Evolutionary conservation across 805 yeast genomes (phyloP), one percentile per base, ranked within the genome.

Genomic region (Zygosaccharomyces lentus): DNA sequence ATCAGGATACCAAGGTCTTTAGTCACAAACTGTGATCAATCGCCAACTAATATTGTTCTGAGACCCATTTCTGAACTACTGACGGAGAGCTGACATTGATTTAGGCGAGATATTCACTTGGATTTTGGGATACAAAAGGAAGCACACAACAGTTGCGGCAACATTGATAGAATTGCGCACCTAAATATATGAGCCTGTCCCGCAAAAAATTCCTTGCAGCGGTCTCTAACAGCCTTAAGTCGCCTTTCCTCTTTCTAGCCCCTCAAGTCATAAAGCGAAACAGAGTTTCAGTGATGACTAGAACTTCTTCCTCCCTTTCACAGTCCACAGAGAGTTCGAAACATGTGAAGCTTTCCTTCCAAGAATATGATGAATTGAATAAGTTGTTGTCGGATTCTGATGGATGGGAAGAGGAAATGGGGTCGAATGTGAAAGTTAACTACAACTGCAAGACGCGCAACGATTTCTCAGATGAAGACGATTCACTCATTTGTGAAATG

Each of bases 321-420:
- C 44, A 44, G 30, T 26, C 23, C 12, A 19, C 34, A 27, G 36
- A 38, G 8, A 34, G 34, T 6, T 26, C 45, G 6, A 45, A 45
- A 24, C 12, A 32, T 30, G 15, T 19, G 13, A 23, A 29, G 32
- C 35, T 45, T 16, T 16, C 47, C 15, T 27, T 15, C 23, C 39
- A 44, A 24, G 46, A 49, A 2, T 49, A 47, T 34, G 55, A 52
- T 26, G 59, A 55, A 9, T 41, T 58, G 34, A 50, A 51, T 24
- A 53, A 47, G 9, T 49, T 58, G 10, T 40, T 56, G 12, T 55
- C 62, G 10, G 62, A 57, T 37, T 51, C 58, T 5, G 63, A 54
- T 36, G 65, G 58, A n/a, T 60, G 59, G 61, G 56, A 54, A 26
- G 55, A 52, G 21, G 50, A 41, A 15, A 23, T 45, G 10, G 21